These are phyloP conservation scores for Fusarium udum DNA, from an alignment of 2,329 filamentous ascomycete genomes.

Conservation along the genomic window DNA sequence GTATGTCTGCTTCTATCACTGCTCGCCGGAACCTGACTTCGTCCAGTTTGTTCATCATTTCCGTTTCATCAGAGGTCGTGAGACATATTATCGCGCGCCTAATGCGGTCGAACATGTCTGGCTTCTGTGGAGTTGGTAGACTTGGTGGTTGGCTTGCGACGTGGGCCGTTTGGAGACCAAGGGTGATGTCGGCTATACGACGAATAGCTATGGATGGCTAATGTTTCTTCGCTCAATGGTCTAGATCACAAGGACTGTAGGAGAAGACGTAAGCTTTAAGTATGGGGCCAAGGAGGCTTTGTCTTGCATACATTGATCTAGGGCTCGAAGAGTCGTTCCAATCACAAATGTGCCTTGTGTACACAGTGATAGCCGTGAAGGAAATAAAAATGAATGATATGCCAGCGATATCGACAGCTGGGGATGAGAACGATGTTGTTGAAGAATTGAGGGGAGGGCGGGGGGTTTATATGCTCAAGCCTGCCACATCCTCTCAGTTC, in stretches of 20 bases:
- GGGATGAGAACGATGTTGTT: not conserved
- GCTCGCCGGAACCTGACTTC: not conserved
- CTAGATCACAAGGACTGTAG: fast-evolving
- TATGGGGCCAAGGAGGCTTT: fast-evolving
- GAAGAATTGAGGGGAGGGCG: not conserved
- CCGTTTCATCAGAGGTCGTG: not conserved
- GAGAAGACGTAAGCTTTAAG: fast-evolving
- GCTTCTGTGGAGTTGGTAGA: not conserved
- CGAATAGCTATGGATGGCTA: not conserved
- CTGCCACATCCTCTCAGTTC: not conserved
- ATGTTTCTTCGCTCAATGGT: fast-evolving
- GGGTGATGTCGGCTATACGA: not conserved
- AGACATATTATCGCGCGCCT: not conserved
- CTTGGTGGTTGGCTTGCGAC: not conserved
- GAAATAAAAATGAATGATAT: fast-evolving
- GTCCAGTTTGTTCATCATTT: not conserved
- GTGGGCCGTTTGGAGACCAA: not conserved
- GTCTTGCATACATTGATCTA: not conserved
- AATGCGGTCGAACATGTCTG: not conserved
- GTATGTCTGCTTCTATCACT: not conserved
- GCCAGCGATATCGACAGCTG: no score
- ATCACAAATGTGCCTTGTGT: fast-evolving
- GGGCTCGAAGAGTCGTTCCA: fast-evolving
- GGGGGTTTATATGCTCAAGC: not conserved
- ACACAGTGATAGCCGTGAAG: fast-evolving